Evolutionary conservation across 768 basidiomycete genomes (phyloP).

Genomic region (Rubroboletus satanas): DNA sequence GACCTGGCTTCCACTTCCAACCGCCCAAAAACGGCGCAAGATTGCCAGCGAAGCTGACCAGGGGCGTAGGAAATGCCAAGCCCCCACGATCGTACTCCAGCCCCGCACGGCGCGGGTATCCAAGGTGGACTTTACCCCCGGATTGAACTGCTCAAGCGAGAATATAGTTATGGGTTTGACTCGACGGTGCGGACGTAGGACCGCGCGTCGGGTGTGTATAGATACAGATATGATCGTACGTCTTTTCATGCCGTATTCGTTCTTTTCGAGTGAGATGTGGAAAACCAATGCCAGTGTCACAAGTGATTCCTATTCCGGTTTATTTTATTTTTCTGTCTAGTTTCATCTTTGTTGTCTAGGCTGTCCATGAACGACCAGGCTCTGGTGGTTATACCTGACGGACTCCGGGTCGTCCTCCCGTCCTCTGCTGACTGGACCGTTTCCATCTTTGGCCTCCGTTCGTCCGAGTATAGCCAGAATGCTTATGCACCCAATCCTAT

Average conservation of each 20-base stretch:
- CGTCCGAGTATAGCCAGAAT: constrained; percentile 34
- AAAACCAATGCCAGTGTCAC: neutral
- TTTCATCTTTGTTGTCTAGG: neutral
- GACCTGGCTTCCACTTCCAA: constrained; percentile 11
- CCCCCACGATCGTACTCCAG: constrained; percentile 68
- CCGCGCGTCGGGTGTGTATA: constrained; percentile 64
- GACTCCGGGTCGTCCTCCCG: constrained; percentile 5
- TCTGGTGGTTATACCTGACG: constrained; percentile 49
- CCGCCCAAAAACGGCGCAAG: constrained; percentile 62
- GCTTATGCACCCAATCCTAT: constrained; percentile 62
- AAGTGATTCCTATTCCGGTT: neutral
- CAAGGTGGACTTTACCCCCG: constrained; percentile 54
- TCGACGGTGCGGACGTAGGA: constrained; percentile 91
- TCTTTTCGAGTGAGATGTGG: too few species aligned
- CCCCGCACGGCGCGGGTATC: constrained; percentile 78
- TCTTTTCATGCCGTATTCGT: too few species aligned
- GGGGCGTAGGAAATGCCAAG: constrained; percentile 29
- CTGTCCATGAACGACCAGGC: constrained; percentile 56
- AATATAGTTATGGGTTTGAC: constrained; percentile 60
- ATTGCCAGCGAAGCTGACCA: constrained; percentile 34
- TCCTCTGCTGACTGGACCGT: constrained; percentile 45
- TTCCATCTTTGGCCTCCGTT: constrained; percentile 26
- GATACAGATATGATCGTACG: constrained; percentile 65
- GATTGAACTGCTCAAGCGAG: constrained; percentile 19
- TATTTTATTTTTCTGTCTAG: neutral